Conservation (phyloP, 2,329 filamentous ascomycete species). For the Metarhizium guizhouense region DNA sequence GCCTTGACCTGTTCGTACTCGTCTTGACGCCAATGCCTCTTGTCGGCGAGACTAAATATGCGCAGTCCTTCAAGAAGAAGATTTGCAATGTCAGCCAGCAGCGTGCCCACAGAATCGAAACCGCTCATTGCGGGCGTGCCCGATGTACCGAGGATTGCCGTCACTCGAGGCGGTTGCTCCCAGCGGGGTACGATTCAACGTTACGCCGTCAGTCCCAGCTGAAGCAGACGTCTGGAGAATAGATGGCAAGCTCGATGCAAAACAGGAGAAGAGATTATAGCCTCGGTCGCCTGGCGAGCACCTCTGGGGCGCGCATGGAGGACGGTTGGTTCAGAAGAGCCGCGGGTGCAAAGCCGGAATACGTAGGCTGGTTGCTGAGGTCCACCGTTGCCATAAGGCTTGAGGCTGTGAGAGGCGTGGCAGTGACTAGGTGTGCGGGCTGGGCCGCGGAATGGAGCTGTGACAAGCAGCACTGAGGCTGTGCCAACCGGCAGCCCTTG, state of each 20-base stretch:
- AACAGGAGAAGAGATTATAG: background rate
- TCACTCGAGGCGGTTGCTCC: background rate
- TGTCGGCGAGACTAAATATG: conserved; percentile 47
- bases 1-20: conserved; percentile 50
- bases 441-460: no score
- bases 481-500: background rate
- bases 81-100: conserved; percentile 49
- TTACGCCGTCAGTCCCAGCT: background rate
- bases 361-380: background rate
- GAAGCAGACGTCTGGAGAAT: conserved; percentile 1
- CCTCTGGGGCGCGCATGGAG: conserved; percentile 2
- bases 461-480: background rate
- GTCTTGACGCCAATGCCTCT: conserved; percentile 48
- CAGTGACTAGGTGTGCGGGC: background rate
- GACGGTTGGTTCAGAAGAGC: background rate
- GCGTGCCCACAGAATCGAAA: conserved; percentile 45
- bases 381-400: background rate
- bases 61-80: conserved; percentile 43
- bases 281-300: background rate
- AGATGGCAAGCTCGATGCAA: background rate
- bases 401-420: background rate
- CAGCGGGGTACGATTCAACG: background rate
- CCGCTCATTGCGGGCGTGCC: conserved; percentile 22
- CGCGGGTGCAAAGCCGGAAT: background rate
- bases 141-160: background rate